Base-by-base conservation (phyloP, 768 basidiomycete species). In the Suillus spraguei region DNA sequence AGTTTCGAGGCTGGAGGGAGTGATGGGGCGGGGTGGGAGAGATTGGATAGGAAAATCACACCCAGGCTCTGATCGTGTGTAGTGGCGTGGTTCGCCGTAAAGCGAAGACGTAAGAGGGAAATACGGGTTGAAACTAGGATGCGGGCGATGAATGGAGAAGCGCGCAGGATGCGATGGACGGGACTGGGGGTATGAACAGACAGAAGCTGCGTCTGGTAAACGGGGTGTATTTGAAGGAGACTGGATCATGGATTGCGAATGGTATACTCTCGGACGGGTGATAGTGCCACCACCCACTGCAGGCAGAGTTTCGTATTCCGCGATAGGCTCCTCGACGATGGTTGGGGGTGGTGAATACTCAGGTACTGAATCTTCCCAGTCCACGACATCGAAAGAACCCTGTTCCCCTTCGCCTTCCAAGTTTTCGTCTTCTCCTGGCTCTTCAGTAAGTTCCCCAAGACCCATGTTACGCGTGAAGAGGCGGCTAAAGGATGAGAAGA, bases 251-350 rank as follows among this genome's bases (percentile, higher is more conserved):
- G 91, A 92, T 69, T 96, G 94, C 0, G 93, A 87, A 72, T 96
- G 96, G 66, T 87, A 87, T 38, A 96, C 84, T 6, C 95, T 81
- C 1, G 96, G 96, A 16, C 94, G 87, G 11, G 90, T 90, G 67
- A 97, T 85, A 0, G 85, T 88, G 0, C 95, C 95, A 16, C 95
- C 95, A 20, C 96, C 95, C 5, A 97, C 90, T 3, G 96, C 95
- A 14, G 95, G 94, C 41, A 95, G 87, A 1, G 91, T 90, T 72
- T 97, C 94, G 74, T 90, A 95, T 70, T 93, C 92, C 13, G 82
- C 76, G 46, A 83, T 72, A 22, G 78, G 74, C 61, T 83, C 82
- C 53, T 79, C 72, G 9, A 70, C 66, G 32, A 80, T 71, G 54
- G 84, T 85, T n/a, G 77, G 71, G 3, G 79, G 79, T 22, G 85